Conservation (phyloP, 2,329 filamentous ascomycete species). For the Fusarium sp. region DNA sequence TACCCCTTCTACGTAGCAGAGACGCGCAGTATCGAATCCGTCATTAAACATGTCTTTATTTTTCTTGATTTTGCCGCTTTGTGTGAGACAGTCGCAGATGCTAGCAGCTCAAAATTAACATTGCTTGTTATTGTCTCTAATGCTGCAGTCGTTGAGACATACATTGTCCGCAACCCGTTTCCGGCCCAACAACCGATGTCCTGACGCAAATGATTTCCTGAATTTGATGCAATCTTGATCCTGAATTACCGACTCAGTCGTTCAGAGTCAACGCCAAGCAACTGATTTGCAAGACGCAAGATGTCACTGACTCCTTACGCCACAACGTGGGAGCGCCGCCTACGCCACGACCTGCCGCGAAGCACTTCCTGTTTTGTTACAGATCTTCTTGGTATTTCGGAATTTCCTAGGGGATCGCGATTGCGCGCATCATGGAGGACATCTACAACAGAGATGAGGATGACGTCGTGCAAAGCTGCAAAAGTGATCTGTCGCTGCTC, state of each 20-base stretch:
- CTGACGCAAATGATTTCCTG: conserved; percentile 22
- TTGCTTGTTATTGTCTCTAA: conserved; percentile 9
- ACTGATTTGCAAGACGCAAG: conserved; percentile 4
- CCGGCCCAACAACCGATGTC: conserved; percentile 14
- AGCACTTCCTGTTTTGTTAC: conserved; percentile 28
- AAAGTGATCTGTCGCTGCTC: conserved; percentile 12
- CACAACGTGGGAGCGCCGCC: conserved; percentile 31
- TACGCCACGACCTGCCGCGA: conserved; percentile 28
- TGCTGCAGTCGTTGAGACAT: conserved; percentile 13
- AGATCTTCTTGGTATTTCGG: conserved; percentile 9
- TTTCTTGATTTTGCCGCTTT: background rate
- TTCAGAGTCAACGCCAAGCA: background rate
- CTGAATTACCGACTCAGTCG: conserved; percentile 1
- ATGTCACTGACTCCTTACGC: conserved; percentile 30
- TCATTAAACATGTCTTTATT: conserved; percentile 23
- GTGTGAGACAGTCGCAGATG: conserved; percentile 20
- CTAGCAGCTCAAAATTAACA: conserved; percentile 4
- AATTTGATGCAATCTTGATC: background rate
- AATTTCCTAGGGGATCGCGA: conserved; percentile 19
- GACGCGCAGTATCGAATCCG: background rate
- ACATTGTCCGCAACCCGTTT: conserved; percentile 2
- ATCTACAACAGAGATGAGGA: background rate
- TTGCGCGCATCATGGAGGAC: conserved; percentile 1
- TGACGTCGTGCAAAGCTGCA: conserved; percentile 23
- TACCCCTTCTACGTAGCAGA: background rate